phyloP scores from a whole-genome alignment of 805 yeast species.

The Metschnikowia bowlesiae region DNA sequence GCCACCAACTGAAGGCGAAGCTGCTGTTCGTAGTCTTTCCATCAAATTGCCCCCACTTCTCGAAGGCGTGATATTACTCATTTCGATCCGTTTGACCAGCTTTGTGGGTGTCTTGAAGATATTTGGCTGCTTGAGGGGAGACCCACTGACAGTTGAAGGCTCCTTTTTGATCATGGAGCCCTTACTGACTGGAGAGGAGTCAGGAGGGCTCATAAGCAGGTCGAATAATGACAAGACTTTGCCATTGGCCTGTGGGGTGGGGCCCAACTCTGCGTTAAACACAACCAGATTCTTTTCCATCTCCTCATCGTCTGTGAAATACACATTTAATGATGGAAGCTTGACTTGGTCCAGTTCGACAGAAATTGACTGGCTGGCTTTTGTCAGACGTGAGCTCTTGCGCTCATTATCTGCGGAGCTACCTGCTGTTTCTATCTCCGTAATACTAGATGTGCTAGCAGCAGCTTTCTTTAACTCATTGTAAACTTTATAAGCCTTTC shows the following conservation, averaged over 20 bases:
- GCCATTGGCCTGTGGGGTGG: conserved; percentile 84
- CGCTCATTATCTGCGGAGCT: neutral
- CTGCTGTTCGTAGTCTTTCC: conserved; percentile 9
- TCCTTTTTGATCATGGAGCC: neutral
- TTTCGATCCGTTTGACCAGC: conserved; percentile 12
- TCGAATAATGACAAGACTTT: conserved; percentile 72
- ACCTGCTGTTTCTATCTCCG: neutral
- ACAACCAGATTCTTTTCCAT: conserved; percentile 7
- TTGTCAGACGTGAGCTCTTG: neutral
- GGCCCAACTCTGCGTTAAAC: conserved; percentile 54
- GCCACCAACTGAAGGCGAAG: conserved; percentile 6
- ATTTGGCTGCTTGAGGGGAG: neutral
- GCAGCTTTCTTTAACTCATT: conserved; percentile 13
- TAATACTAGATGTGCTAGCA: neutral
- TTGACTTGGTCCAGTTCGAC: neutral
- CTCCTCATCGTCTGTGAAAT: conserved; percentile 14
- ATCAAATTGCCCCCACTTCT: conserved; percentile 8
- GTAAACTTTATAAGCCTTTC: conserved; percentile 32
- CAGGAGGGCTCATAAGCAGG: conserved; percentile 41
- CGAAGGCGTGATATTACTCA: conserved; percentile 15
- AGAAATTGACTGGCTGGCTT: neutral
- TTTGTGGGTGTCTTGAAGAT: conserved; percentile 37
- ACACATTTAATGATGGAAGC: conserved; percentile 4
- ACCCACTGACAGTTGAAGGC: conserved; percentile 5
- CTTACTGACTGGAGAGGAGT: conserved; percentile 35